These are phyloP conservation scores for Thelonectria discophora DNA, from an alignment of 2,329 filamentous ascomycete species.

Conservation along the genomic window DNA sequence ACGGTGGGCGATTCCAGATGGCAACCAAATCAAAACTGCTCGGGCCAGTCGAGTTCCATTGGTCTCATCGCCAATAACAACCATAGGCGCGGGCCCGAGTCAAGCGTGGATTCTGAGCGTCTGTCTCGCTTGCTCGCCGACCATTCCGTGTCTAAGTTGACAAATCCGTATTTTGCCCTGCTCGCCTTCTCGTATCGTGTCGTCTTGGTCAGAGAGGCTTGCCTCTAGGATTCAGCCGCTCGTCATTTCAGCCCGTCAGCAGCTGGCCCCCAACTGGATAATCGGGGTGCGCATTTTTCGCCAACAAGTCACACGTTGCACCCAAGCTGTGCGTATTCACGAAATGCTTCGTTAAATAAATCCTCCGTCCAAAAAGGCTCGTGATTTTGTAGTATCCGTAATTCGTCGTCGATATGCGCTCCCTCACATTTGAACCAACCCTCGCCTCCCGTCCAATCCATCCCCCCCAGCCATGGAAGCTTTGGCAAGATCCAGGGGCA, in stretches of 20 bases:
- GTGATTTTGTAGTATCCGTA: neutral
- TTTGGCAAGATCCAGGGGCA: too few relatives aligned
- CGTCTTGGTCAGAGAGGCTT: slow-evolving; percentile 2
- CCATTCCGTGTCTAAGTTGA: slow-evolving; percentile 17
- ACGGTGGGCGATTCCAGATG: neutral
- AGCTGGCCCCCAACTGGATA: neutral
- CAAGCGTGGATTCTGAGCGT: slow-evolving; percentile 3
- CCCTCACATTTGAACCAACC: neutral
- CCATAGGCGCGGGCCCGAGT: slow-evolving; percentile 2
- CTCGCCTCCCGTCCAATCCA: slow-evolving; percentile 16
- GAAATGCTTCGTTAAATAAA: too few relatives aligned
- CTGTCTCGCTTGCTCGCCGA: slow-evolving; percentile 17
- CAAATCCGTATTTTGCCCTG: slow-evolving; percentile 4
- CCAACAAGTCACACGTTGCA: slow-evolving; percentile 13
- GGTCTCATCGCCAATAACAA: too few relatives aligned
- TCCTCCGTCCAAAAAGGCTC: too few relatives aligned
- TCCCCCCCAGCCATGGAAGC: too few relatives aligned
- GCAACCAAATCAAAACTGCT: too few relatives aligned
- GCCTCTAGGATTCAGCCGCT: neutral
- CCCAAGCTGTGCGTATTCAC: neutral
- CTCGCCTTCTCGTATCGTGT: slow-evolving; percentile 1
- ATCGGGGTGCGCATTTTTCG: neutral
- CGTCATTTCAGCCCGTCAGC: neutral
- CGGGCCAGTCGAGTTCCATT: too few relatives aligned
- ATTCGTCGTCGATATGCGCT: neutral